Base-by-base conservation (phyloP, 345 rosid genomes). In the Ricinus communis region DNA sequence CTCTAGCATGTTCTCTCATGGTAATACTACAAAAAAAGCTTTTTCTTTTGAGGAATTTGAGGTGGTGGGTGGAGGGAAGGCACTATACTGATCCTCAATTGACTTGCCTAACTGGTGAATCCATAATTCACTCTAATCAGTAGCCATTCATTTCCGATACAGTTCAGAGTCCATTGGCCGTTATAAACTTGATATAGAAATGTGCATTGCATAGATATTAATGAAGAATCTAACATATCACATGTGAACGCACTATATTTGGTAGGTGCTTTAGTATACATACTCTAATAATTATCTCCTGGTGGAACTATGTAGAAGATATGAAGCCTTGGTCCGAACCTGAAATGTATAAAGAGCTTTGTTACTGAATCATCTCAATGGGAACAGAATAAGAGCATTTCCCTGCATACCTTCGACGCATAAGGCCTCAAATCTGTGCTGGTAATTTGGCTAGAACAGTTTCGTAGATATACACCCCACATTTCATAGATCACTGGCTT, bases 261-360 rank as follows among this genome's bases (percentile, higher is more conserved):
- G 21, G 5, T 57, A 11, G 57, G 5, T 5, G 43, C 10, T 28
- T n/a, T 4, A 7, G 13, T 8, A 51, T 16, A 41, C 53, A 15
- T 25, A 27, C 54, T n/a, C 63, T 9, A 3, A 71, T 66, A 31
- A 53, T 65, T 71, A 81, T 36, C 50, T 73, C 71, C 66, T 84
- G 70, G 24, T 54, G 63, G 79, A 66, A 19, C 79, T 77, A 76
- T 82, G 84, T n/a, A 86, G 79, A 62, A 87, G 89, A 82, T 81
- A 88, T 0, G 93, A 81, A 8, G 97, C 93, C 76, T 81, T 86
- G 24, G 85, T 84, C 24, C 97, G 92, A 74, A 91, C 87, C 94
- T 88, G 83, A 33, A 68, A 78, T 2, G 38, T 54, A 45, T 19
- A 74, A 67, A 62, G n/a, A 57, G 52, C 12, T 40, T 15, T 15